These are phyloP conservation scores for Byssoonygena ceratinophila DNA, from an alignment of 2,329 filamentous ascomycete genomes.

Conservation along the genomic window DNA sequence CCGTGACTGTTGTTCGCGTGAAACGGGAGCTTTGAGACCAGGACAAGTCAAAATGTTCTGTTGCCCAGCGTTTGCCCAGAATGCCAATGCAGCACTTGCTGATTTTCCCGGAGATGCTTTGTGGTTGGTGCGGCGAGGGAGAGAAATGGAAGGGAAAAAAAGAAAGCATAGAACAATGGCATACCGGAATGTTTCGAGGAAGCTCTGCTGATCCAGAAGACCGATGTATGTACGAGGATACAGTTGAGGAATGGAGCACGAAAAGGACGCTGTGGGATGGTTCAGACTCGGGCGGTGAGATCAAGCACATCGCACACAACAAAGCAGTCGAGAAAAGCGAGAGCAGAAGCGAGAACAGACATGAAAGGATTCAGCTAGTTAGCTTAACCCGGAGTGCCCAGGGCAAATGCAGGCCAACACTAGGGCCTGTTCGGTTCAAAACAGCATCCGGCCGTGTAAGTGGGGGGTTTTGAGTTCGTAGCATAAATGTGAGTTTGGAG, in stretches of 20 bases:
- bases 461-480: no score
- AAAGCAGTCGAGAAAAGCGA: no score
- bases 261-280: neutral
- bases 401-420: no score
- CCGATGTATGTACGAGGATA: neutral
- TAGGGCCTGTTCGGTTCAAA: no score
- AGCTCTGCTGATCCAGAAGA: neutral
- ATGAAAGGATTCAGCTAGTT: no score
- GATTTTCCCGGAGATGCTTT: neutral
- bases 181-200: neutral
- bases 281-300: neutral
- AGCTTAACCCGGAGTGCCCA: no score
- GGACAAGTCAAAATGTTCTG: slow-evolving; percentile 1
- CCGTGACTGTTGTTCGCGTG: neutral
- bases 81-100: neutral
- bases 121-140: neutral
- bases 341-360: no score
- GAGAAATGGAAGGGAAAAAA: neutral
- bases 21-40: slow-evolving; percentile 1
- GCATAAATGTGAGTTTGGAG: no score
- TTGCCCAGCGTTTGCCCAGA: slow-evolving; percentile 9
- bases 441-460: no score
- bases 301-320: neutral
- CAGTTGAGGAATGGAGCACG: neutral
- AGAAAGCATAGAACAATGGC: neutral